Base-by-base conservation (phyloP, 495 filamentous ascomycete species). In the Aspergillus hancockii region DNA sequence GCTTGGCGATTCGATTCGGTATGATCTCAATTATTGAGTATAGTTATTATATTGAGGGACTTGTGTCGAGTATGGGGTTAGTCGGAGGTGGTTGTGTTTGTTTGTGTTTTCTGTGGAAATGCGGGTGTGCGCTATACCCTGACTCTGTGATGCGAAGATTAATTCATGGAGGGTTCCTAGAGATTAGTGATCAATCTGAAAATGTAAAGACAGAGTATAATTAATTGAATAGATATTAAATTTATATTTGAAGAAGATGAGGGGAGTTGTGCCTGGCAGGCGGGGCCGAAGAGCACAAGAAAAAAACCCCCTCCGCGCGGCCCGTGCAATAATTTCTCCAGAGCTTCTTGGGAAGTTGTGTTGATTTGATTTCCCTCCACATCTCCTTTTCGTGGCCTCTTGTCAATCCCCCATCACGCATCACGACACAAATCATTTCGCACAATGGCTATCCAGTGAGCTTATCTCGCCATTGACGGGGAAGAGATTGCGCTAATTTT, bases 391-490 rank as follows among this genome's bases (percentile, higher is more conserved):
- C 45, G 43, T 57, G 43, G 54, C 54, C 54, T 49, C 41, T 43
- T 46, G 19, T 56, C 49, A 28, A 16, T 10, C 40, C 28, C 38
- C 18, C 47, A 28, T 22, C 57, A 18, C 40, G 14, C 40, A 54
- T 41, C 23, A 21, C 34, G 22, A 30, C 30, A 38, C 58, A 43
- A 18, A 34, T 52, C 25, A 31, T 55, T 50, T 43, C 25, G 22
- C 67, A 73, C 60, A 59, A 86, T 87, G 86, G 81, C 85, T 52
- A 85, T 88, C 71, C 81, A 84, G 85, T 87, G 69, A 76, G 76
- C 63, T 28, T 19, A 45, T 10, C 59, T 19, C 19, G 41, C 36
- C 32, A 30, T 21, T 21, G 49, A 25, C 41, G 51, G 52, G 19
- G 25, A 38, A 2, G 57, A 32, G 22, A 31, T 40, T 21, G 34